Evolutionary conservation across 176 grass and related monocot species (phyloP), one percentile per base, ranked within the genome.

Genomic region (Musa schizocarpa): DNA sequence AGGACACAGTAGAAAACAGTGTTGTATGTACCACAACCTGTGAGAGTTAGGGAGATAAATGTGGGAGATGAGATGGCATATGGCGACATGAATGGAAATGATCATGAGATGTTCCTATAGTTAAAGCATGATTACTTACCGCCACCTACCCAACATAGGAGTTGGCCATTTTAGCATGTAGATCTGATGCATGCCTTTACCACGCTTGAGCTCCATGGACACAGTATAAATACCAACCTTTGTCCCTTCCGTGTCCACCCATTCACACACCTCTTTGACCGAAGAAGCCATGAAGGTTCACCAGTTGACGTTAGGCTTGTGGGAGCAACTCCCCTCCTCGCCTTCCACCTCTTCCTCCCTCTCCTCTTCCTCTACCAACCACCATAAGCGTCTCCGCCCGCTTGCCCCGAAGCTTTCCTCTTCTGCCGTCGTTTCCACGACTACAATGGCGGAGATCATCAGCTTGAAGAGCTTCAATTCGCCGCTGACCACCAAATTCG

Each of bases 271-370:
- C 27, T 20, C 19, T 12, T n/a, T 17, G 27, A 50, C 53, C 16
- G 6, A 12, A 9, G 8, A 1, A 56, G 72, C 52, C 83, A 92
- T 92, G 89, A 92, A 79, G 75, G 75, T 92, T 83, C 86, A 88
- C 11, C 89, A 84, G 61, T 12, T 82, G 13, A 80, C 66, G 73
- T 54, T 79, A 68, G 75, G 78, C 53, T 86, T 73, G 74, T 54
- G 85, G 71, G 83, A 91, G 11, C 82, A 91, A 80, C 54, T 43
- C 11, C 53, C 23, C 11, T 11, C 81, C 16, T 24, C 76, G 9
- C 53, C 82, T 19, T 53, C 54, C 49, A 11, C 61, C n/a, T 77
- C 82, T 1, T 84, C 83, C 0, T 26, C 72, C 34, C 65, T 83
- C 27, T 68, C 78, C 1, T 9, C 43, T 4, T 17, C 26, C 65